Evolutionary conservation across 2,329 filamentous ascomycete species (phyloP), one percentile per base, ranked within the genome.

Genomic region (Aspergillus candidus): DNA sequence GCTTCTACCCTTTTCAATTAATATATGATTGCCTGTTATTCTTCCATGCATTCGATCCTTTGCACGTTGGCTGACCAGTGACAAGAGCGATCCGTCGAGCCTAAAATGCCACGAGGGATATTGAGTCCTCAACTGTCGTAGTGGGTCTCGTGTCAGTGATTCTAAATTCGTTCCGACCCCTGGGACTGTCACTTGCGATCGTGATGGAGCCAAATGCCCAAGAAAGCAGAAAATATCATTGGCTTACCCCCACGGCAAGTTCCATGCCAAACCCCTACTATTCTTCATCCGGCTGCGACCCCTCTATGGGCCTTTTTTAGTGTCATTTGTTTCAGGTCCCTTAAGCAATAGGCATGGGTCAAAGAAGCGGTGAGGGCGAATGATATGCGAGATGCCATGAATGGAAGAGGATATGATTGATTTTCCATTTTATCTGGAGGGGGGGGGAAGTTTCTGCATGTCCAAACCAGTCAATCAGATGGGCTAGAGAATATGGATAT

Each of bases 341-440:
- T 40, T 33, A 36, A 40, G 12, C 42, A 37, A 37, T 29, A 34
- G 42, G 38, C 30, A 32, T 35, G 30, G n/a, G 32, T 27, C 8
- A 35, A 51, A 56, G 48, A 33, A 52, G 53, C 52, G 53, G 53
- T 56, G 53, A 53, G 38, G 38, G 36, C 14, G 22, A 32, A 39
- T 13, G 43, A 38, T 30, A 45, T 13, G 31, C 11, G 35, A 32
- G 40, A 27, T 32, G 32, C 34, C 30, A 46, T 35, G 38, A 33
- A 15, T 10, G 39, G 35, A 41, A 35, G 18, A 18, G 32, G 17
- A 38, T 27, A 27, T 27, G 22, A 27, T 10, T 27, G 22, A 27
- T 27, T 27, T 27, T 27, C 22, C 22, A 27, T 27, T 27, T 27
- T 3, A 10, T 27, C 22, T 27, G 22, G 10, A 7, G 10, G 8